Percentiles rank a stretch among this genome's conserved stretches.
Conservation (phyloP, 495 filamentous ascomycete species). For the Bacidia gigantensis region DNA sequence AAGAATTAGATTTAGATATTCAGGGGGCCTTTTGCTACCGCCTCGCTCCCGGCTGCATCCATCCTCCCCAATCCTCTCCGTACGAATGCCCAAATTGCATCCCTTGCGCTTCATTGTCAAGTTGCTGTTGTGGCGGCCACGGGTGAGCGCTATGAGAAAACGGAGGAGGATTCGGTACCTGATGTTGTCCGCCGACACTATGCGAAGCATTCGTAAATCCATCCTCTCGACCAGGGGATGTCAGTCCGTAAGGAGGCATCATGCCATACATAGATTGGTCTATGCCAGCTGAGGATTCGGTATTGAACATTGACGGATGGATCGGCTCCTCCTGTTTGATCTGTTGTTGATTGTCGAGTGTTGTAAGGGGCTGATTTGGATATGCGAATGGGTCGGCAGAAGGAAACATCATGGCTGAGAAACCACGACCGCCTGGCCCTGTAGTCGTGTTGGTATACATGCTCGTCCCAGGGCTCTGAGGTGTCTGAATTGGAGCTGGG, state of each 20-base stretch:
- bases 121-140: constrained; percentile 8
- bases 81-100: constrained; percentile 15
- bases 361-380: constrained; percentile 67
- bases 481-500: neutral
- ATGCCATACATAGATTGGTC: neutral
- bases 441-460: neutral
- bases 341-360: constrained; percentile 37
- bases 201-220: neutral
- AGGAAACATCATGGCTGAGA: constrained; percentile 86
- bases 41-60: constrained; percentile 15
- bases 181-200: neutral
- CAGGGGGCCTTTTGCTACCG: neutral
- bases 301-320: neutral
- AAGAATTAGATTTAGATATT: too few relatives aligned
- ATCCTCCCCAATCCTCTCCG: constrained; percentile 20
- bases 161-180: neutral
- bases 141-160: neutral
- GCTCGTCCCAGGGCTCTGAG: neutral
- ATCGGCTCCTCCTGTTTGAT: constrained; percentile 10
- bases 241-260: neutral
- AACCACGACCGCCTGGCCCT: constrained; percentile 40
- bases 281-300: neutral
- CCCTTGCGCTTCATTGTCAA: constrained; percentile 3
- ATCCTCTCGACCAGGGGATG: neutral
- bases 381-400: constrained; percentile 84